Conservation (phyloP, 163 green algal species). For the Chlamydomonas reinhardtii region DNA sequence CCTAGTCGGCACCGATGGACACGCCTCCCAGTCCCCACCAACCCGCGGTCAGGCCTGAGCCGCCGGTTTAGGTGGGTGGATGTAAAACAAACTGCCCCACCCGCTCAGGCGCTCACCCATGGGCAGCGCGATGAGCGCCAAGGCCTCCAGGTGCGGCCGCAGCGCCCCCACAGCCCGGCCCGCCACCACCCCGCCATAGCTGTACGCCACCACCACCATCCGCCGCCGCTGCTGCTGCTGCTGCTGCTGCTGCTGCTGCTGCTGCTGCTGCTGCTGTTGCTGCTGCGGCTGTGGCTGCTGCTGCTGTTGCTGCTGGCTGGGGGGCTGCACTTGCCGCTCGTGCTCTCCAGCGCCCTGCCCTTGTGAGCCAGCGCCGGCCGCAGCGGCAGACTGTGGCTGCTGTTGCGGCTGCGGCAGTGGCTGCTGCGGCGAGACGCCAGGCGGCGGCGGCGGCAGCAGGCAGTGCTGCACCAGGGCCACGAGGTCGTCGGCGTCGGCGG, state of each 20-base stretch:
- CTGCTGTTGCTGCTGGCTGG: not conserved
- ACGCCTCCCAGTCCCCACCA: not conserved
- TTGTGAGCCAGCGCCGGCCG: no score
- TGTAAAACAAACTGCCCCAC: no score
- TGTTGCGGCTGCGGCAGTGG: not conserved
- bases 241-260: not conserved
- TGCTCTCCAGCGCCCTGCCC: no score
- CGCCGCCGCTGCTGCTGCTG: not conserved
- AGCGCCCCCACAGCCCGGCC: conserved; percentile 4
- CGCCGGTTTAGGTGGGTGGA: no score
- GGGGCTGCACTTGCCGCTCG: no score
- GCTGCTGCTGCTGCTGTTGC: not conserved
- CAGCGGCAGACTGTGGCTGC: no score
- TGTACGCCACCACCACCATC: conserved; percentile 21
- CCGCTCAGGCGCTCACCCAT: not conserved
- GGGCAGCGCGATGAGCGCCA: not conserved
- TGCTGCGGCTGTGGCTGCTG: not conserved
- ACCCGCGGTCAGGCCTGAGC: no score
- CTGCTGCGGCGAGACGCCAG: no score
- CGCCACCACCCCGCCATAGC: conserved; percentile 32
- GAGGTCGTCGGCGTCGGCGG: conserved; percentile 8
- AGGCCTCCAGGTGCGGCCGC: conserved; percentile 2
- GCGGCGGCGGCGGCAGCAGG: not conserved
- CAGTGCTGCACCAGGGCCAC: conserved; percentile 4
- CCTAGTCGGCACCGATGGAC: no score